Evolutionary conservation across 2,329 filamentous ascomycete species (phyloP), one percentile per base, ranked within the genome.

Genomic region (Diaporthe vexans): DNA sequence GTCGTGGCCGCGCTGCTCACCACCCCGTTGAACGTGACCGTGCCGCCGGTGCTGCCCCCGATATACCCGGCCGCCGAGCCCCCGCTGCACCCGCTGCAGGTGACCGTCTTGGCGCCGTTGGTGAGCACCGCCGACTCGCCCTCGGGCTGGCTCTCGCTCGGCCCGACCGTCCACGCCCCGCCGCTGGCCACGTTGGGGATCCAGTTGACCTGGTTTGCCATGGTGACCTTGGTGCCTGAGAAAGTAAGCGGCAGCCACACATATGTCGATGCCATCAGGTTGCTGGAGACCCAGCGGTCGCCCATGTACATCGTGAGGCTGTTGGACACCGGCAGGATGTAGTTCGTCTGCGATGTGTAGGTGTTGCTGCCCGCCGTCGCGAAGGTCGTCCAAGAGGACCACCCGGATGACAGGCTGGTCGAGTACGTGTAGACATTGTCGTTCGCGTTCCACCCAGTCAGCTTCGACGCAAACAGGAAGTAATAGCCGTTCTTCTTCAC

Each of bases 231-330:
- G 0, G 85, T 89, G 0, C 89, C 90, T 0, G 84, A 83, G 74
- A 92, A 84, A 6, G 80, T 84, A 0, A 93, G 82, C 0, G 91
- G 92, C 0, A 93, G 85, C 91, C 91, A 93, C 58, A 93, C 84
- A 78, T 93, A 93, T 0, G 90, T 92, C 68, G 88, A 90, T 0
- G 87, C 82, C 81, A 87, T 88, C 2, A 94, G 85, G 76, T 93
- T 90, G 24, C 79, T 79, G 7, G 86, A 87, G 0, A 89, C 82
- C 91, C 92, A 93, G 40, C 92, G 89, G 81, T 94, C 92, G 24
- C 92, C 91, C 82, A 92, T 88, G 81, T 93, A 93, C 76, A 92
- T 86, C 63, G 85, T 85, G 19, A 83, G 80, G 46, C 78, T 76
- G 68, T 77, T 77, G 51, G 84, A 83, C 6, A 86, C 74, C 0